These are phyloP conservation scores for Cercospora sojina DNA, from an alignment of 2,329 filamentous ascomycete genomes.

Conservation along the genomic window DNA sequence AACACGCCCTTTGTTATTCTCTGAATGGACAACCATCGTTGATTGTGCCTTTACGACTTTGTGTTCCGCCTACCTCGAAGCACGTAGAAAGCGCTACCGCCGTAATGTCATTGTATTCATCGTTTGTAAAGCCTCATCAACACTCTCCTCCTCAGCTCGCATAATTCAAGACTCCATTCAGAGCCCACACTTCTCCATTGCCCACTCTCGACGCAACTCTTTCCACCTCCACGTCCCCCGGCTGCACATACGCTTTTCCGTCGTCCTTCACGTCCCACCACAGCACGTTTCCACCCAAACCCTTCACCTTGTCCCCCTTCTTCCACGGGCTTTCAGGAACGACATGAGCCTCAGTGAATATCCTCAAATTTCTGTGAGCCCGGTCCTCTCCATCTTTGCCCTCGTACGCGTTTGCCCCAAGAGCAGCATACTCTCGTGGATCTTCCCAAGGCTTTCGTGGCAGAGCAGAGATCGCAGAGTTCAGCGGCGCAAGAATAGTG, in stretches of 20 bases:
- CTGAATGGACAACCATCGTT: not conserved
- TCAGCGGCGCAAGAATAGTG: conserved; percentile 83
- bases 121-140: not conserved
- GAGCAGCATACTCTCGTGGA: conserved; percentile 65
- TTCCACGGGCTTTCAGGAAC: conserved; percentile 74
- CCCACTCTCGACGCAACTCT: conserved; percentile 71
- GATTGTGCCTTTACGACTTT: not conserved
- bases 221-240: conserved; percentile 74
- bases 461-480: conserved; percentile 73
- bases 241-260: conserved; percentile 70
- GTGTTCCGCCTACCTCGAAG: not conserved
- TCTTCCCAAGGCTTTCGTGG: conserved; percentile 86
- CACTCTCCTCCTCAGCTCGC: conserved; percentile 14
- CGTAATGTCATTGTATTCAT: not conserved
- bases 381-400: conserved; percentile 72
- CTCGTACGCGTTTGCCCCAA: conserved; percentile 72
- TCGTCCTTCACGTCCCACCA: conserved; percentile 75
- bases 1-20: not conserved
- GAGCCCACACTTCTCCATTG: conserved; percentile 87
- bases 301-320: conserved; percentile 64
- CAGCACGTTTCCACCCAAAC: conserved; percentile 66
- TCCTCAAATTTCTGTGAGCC: conserved; percentile 71
- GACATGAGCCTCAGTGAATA: conserved; percentile 85
- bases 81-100: not conserved
- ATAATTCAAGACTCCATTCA: conserved; percentile 62